Evolutionary conservation across 768 basidiomycete species (phyloP), one percentile per base, ranked within the genome.

Genomic region (Kwoniella heveanensis): DNA sequence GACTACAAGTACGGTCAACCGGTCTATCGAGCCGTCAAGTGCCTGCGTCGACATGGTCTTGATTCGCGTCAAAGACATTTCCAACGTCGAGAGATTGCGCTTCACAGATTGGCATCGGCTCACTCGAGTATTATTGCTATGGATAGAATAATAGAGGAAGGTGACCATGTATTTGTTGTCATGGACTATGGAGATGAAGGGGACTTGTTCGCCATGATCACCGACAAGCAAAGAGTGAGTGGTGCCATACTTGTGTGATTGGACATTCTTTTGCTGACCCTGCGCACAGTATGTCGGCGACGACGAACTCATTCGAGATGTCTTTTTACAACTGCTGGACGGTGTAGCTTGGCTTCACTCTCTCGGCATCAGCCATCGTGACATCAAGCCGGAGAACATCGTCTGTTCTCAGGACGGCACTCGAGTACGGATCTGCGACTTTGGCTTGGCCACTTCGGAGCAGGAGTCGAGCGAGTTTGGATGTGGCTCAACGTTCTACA

Each of bases 251-350:
- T 21, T 10, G 44, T 26, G 50, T 49, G 30, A n/a, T n/a, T n/a
- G n/a, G n/a, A n/a, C n/a, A n/a, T n/a, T n/a, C n/a, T 19, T 12
- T 88, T 66, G 82, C 86, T 64, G 85, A 87, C 22, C 52, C 56
- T 12, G 26, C 29, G 12, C 21, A 56, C 53, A 76, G 68, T 77
- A 76, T 66, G 70, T 79, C 25, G 75, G 76, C 30, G 69, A 76
- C 57, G 88, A 92, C 79, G 82, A 83, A 37, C 85, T 94, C 60
- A 93, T 96, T 82, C 90, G 88, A 74, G 84, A 87, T 67, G 88
- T 94, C 69, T 97, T 96, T 82, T 83, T 92, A 61, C 94, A 98
- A 80, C 84, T 98, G 68, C 83, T 97, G 67, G 92, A 95, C 75
- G 91, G 91, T 13, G 90, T 96, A 75, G 82, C 80, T 29, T 68